These are phyloP conservation scores for Trametes cinnabarina DNA, from an alignment of 768 basidiomycete genomes.

Conservation along the genomic window DNA sequence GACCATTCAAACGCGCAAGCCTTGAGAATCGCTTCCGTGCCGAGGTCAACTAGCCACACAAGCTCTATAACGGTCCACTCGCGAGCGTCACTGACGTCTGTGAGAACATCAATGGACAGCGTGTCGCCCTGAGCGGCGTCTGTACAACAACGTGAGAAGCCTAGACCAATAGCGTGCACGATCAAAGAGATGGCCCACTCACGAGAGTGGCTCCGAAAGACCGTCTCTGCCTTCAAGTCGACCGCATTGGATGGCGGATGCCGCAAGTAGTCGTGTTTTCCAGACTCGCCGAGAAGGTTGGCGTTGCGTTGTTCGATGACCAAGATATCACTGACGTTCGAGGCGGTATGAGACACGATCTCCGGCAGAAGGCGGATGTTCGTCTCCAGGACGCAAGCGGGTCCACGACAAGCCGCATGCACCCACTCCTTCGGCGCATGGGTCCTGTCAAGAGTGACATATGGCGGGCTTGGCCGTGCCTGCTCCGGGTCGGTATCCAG, in stretches of 20 bases:
- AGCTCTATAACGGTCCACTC: conserved; percentile 28
- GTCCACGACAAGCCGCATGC: conserved; percentile 22
- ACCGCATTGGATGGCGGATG: conserved; percentile 55
- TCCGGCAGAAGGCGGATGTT: conserved; percentile 47
- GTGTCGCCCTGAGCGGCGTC: conserved; percentile 36
- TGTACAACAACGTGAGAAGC: conserved; percentile 1
- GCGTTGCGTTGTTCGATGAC: conserved; percentile 39
- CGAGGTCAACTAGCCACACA: conserved; percentile 36
- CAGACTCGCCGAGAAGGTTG: conserved; percentile 33
- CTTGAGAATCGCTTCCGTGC: conserved; percentile 27
- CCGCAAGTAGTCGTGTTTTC: conserved; percentile 38
- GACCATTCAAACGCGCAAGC: conserved; percentile 22
- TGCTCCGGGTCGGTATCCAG: conserved; percentile 4
- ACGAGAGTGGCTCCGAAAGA: conserved; percentile 51
- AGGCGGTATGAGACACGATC: conserved; percentile 22
- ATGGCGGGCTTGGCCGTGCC: conserved; percentile 14
- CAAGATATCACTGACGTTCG: conserved; percentile 40
- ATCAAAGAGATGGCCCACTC: conserved; percentile 20
- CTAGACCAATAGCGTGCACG: background rate
- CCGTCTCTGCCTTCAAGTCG: conserved; percentile 48
- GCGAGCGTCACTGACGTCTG: conserved; percentile 22
- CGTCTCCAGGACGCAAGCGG: conserved; percentile 50
- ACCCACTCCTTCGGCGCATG: conserved; percentile 2
- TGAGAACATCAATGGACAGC: conserved; percentile 39
- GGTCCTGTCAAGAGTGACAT: conserved; percentile 11